Evolutionary conservation across 345 rosid species (phyloP).

Genomic region (Moringa oleifera): DNA sequence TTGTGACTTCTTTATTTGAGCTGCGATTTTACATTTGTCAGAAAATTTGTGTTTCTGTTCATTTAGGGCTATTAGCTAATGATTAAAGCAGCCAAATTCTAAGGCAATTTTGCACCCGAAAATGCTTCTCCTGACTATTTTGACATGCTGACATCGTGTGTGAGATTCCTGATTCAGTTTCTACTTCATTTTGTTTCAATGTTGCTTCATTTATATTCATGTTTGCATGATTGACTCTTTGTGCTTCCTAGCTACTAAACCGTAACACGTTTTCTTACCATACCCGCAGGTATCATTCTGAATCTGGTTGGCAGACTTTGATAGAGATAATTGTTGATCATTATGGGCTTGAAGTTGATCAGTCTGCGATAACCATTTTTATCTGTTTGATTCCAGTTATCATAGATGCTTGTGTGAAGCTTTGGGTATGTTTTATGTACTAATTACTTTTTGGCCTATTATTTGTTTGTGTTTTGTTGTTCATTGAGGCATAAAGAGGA

Average conservation of each 20-base stretch:
- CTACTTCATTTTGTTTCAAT: too few relatives aligned
- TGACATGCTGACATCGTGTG: too few relatives aligned
- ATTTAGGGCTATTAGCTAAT: too few relatives aligned
- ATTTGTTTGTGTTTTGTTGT: background rate
- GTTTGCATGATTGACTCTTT: background rate
- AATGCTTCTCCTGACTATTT: too few relatives aligned
- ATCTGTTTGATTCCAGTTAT: slow-evolving; percentile 68
- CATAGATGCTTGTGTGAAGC: slow-evolving; percentile 78
- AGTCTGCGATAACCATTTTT: slow-evolving; percentile 59
- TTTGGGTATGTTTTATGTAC: slow-evolving; percentile 59
- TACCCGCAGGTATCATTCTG: slow-evolving; percentile 89
- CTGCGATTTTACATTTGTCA: background rate
- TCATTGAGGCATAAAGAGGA: background rate
- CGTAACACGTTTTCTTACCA: background rate
- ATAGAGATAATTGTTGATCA: slow-evolving; percentile 72
- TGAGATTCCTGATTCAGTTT: too few relatives aligned
- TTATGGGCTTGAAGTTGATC: slow-evolving; percentile 75
- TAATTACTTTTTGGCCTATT: background rate
- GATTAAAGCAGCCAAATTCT: too few relatives aligned
- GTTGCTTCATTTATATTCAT: too few relatives aligned
- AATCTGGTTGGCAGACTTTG: slow-evolving; percentile 86
- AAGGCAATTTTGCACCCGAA: too few relatives aligned
- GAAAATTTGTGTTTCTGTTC: background rate
- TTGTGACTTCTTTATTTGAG: background rate
- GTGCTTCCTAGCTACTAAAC: background rate